Base-by-base conservation (phyloP, 2,329 filamentous ascomycete species). In the Monilinia polystroma region DNA sequence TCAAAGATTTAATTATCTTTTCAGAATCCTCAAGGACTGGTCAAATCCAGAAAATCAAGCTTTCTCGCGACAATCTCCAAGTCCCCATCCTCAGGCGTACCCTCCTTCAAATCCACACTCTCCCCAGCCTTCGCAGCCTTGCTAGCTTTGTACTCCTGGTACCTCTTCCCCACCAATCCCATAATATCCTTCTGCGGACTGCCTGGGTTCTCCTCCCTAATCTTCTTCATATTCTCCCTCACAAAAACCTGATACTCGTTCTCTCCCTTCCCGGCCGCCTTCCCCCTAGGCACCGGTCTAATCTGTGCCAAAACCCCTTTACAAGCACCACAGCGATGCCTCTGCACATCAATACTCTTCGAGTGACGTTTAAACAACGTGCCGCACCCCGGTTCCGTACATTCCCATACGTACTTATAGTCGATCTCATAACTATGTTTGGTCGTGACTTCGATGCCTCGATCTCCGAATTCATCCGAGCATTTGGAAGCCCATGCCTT, bases 401-500 rank as follows among this genome's bases (percentile, higher is more conserved):
- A 98, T 53, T 84, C 81, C 94, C 95, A 98, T 26, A 93, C 80
- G 76, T 94, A 99, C 80, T 94, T 96, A 80, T 92, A 97, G 72
- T 93, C 90, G 74, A 98, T 98, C 60, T 89, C 85, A 77, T 97
- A 99, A 43, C 82, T 85, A 78, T 99, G 94, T 75, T 91, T 96
- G 0, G 93, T 97, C 1, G 93, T 97, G 26, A 98, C 92, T 45
- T 88, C 80, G 54, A 97, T 84, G 4, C 86, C 88, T 3, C 86
- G 81, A 57, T 84, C 75, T 2, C 80, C 83, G 71, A 93, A 91
- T 0, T 81, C 82, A 3, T 70, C 72, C 1, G 80, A 85, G 78
- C 80, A 86, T 77, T 81, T 85, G 62, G 76, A 73, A 4, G 82
- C 88, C 87, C 92, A 97, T 1, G 78, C 75, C 77, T 96, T 93